Percentiles rank a stretch among this genome's conserved stretches.
Evolutionary conservation across 257 asterid genomes (phyloP).

Genomic region (Asclepias syriaca): DNA sequence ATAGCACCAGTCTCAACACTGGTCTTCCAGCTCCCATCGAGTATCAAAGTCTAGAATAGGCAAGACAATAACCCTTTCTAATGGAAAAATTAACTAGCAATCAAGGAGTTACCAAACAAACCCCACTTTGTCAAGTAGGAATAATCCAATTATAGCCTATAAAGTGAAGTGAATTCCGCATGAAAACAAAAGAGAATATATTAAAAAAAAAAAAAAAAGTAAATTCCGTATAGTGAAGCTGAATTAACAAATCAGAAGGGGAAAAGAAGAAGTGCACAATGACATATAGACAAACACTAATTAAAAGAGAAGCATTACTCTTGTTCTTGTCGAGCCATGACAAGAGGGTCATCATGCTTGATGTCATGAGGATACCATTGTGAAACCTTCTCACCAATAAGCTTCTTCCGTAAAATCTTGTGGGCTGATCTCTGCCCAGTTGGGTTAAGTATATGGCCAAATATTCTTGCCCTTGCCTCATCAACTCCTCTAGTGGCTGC

Average conservation of each 20-base stretch:
- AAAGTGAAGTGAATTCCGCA: neutral
- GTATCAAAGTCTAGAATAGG: neutral
- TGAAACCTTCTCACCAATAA: slow-evolving; percentile 81
- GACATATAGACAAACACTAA: neutral
- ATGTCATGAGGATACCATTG: slow-evolving; percentile 82
- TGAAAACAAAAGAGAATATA: too few species aligned
- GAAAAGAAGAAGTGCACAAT: too few species aligned
- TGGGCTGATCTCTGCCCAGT: slow-evolving; percentile 76
- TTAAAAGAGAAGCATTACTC: slow-evolving; percentile 37
- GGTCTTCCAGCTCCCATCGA: neutral
- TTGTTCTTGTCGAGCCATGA: slow-evolving; percentile 61
- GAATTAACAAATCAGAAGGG: neutral
- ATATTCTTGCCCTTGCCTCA: slow-evolving; percentile 86
- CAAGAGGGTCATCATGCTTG: slow-evolving; percentile 59
- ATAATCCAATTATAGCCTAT: neutral
- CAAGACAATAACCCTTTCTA: neutral
- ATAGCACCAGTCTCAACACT: neutral
- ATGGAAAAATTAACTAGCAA: neutral
- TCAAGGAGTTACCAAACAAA: neutral
- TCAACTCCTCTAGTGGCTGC: slow-evolving; percentile 67
- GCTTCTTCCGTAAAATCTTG: slow-evolving; percentile 79
- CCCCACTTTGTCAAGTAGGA: neutral
- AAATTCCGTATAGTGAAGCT: neutral
- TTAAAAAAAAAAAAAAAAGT: too few species aligned
- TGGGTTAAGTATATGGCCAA: slow-evolving; percentile 81